These are phyloP conservation scores for Alternaria ventricosa DNA, from an alignment of 2,329 filamentous ascomycete genomes.

Conservation along the genomic window DNA sequence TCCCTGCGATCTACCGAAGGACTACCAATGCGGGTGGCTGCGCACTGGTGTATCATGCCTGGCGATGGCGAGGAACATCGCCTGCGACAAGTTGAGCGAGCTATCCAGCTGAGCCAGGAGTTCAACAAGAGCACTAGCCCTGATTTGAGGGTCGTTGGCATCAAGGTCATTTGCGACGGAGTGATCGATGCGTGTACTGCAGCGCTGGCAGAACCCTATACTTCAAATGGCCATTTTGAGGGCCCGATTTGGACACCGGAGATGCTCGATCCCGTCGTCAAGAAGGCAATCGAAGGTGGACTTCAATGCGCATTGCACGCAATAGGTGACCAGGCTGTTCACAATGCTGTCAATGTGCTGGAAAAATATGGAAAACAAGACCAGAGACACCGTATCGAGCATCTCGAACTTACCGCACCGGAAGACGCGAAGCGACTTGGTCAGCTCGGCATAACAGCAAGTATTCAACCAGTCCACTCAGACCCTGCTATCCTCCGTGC, in stretches of 20 bases:
- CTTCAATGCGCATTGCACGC: constrained; percentile 70
- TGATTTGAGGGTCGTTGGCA: constrained; percentile 62
- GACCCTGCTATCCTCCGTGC: constrained; percentile 71
- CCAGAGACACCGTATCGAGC: constrained; percentile 68
- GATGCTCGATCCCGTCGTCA: constrained; percentile 62
- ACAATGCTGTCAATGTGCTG: constrained; percentile 64
- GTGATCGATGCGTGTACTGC: constrained; percentile 71
- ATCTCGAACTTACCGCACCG: constrained; percentile 65
- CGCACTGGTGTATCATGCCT: constrained; percentile 64
- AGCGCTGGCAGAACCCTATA: constrained; percentile 65
- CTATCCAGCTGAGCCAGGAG: constrained; percentile 55
- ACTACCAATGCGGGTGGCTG: constrained; percentile 59
- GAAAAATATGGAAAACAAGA: constrained; percentile 52
- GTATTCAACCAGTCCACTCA: constrained; percentile 91
- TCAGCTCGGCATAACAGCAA: constrained; percentile 73
- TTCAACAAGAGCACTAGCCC: constrained; percentile 56
- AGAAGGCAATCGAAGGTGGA: constrained; percentile 59
- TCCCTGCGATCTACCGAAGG: constrained; percentile 45
- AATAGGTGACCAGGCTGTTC: constrained; percentile 67
- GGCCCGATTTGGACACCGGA: constrained; percentile 63
- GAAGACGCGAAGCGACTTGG: constrained; percentile 65
- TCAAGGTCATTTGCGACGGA: constrained; percentile 71
- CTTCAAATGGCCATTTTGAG: constrained; percentile 53
- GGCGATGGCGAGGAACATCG: constrained; percentile 53
- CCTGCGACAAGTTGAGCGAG: constrained; percentile 59